phyloP scores from a whole-genome alignment of 306 rosid genomes.

The barrel medic (Medicago truncatula) region DNA sequence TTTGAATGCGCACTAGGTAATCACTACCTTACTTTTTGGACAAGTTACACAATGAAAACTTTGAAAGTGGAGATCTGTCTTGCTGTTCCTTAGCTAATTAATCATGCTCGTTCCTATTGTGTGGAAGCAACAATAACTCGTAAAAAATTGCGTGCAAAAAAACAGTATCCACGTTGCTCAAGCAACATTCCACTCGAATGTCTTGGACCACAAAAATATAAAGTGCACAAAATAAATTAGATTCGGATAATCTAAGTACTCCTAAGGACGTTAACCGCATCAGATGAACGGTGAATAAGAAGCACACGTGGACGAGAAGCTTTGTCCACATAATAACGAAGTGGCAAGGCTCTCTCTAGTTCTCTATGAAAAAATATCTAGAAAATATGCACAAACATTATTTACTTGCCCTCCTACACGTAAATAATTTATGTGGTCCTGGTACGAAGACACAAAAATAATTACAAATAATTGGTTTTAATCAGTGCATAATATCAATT shows the following conservation, averaged over 20 bases:
- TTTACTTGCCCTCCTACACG: slow-evolving; percentile 63
- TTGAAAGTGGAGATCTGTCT: background rate
- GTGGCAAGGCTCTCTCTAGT: background rate
- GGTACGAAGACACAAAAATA: slow-evolving; percentile 20
- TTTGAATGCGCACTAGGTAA: background rate
- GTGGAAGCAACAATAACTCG: slow-evolving; percentile 48
- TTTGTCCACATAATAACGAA: slow-evolving; percentile 40
- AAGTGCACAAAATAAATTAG: slow-evolving; percentile 16
- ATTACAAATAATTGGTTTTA: slow-evolving; percentile 21
- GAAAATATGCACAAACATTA: slow-evolving; percentile 28
- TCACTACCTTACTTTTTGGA: background rate
- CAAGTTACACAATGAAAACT: background rate
- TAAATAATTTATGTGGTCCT: slow-evolving; percentile 62
- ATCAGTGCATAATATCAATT: slow-evolving; percentile 29
- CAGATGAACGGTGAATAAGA: slow-evolving; percentile 48
- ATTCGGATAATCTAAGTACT: slow-evolving; percentile 57
- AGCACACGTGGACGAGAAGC: slow-evolving; percentile 47
- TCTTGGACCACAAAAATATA: slow-evolving; percentile 49
- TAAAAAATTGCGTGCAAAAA: slow-evolving; percentile 55
- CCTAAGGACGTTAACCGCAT: slow-evolving; percentile 19
- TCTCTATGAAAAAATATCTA: slow-evolving; percentile 34
- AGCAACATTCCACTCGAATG: slow-evolving; percentile 40
- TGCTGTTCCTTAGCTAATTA: background rate
- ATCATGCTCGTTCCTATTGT: slow-evolving; percentile 41
- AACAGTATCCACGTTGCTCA: slow-evolving; percentile 56